Evolutionary conservation across 148 eudicot species (phyloP), one percentile per base, ranked within the genome.

Genomic region (Chenopodium quinoa): DNA sequence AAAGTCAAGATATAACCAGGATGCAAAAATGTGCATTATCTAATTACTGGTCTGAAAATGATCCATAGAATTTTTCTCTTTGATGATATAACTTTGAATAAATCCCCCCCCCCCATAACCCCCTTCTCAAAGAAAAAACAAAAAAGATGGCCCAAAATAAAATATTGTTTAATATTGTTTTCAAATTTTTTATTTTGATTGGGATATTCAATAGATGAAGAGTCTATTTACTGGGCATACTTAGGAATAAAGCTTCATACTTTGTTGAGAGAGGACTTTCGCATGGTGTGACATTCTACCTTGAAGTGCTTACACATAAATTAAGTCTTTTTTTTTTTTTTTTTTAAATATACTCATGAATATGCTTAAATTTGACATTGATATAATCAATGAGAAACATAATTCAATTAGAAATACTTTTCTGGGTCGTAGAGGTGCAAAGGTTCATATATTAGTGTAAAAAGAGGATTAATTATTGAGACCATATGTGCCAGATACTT

Each of bases 221-320:
- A 40, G 7, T 40, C 44, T 40, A 6, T 34, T 40, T 40, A 8
- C 44, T 40, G 44, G 44, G 44, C 10, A 48, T 9, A 12, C 52
- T 81, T 65, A n/a, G 78, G 78, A 65, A 50, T 75, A 48, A 81
- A 75, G 83, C 72, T 80, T 71, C 23, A 34, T 1, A 37, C 17
- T 44, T 80, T 73, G 82, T 81, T 81, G 78, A 27, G 75, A 75
- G 50, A 31, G 58, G 34, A 31, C 50, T 81, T 65, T 81, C 83
- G 19, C 6, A 19, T 20, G 74, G 78, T 81, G 78, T 81, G 83
- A 81, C 83, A 75, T 20, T 4, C 68, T 17, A 75, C 63, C 83
- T 29, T 34, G 22, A 64, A 74, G 65, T 75, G 12, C 75, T 73
- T 4, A 23, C 31, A 40, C 20, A 9, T 9, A 46, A 20, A 44